Base-by-base conservation (phyloP, 2,329 filamentous ascomycete genomes). In the Epichloe sylvatica region DNA sequence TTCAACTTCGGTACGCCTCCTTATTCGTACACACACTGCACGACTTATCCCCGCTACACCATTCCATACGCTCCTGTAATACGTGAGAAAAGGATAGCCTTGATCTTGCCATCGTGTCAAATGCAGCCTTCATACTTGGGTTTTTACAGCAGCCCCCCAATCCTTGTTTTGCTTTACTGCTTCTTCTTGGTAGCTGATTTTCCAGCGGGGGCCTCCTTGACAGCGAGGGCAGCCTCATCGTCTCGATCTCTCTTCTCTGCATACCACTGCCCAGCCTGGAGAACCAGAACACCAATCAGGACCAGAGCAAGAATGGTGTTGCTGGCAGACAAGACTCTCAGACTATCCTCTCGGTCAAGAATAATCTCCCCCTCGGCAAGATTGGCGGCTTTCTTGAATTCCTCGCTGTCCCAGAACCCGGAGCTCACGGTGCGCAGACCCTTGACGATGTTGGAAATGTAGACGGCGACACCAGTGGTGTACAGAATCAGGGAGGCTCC, bases 241-340 rank as follows among this genome's bases (percentile, higher is more conserved):
- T 90, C 84, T 61, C 76, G 76, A 68, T 97, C 90, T 71, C 94
- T 94, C 63, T 86, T 78, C 76, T 97, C 90, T 25, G 92, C 92
- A 70, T 98, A 98, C 92, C 91, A 97, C 76, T 97, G 88, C 11
- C 92, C 92, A 19, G 88, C 88, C 78, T 98, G 92, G 62, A 98
- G 70, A 35, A 96, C 86, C 56, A 98, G 66, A 9, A 98, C 86
- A 5, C 92, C 92, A 3, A 97, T 83, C 48, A 98, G 70, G 33
- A 98, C 88, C 42, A 98, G 76, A 36, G 91, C 92, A 51, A 97
- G 70, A 63, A 98, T 98, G 3, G 92, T 97, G 69, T 98, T 95
- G 67, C 88, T 95, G 7, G 92, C 92, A 34, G 89, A 81, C 60
- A 97, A 73, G 15, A 98, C 91, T 71, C 87, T 85, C 59, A 98